Conservation (phyloP, 2,329 filamentous ascomycete genomes). For the Exophiala sideris region DNA sequence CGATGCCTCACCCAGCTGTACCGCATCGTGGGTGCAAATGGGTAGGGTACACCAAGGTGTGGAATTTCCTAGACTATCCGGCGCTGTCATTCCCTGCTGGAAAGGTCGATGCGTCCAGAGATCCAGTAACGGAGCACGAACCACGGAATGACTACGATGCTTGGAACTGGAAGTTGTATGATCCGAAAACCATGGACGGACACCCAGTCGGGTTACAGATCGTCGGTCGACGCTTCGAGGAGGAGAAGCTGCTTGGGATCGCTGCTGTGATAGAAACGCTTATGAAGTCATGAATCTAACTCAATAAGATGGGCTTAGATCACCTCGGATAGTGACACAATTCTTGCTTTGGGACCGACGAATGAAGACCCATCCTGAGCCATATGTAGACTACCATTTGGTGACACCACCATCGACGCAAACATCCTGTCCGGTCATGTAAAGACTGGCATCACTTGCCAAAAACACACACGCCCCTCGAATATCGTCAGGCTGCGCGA, state of each 20-base stretch:
- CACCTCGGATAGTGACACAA: not conserved
- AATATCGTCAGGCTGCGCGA: slow-evolving; percentile 51
- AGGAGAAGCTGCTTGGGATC: slow-evolving; percentile 53
- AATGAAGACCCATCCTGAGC: not conserved
- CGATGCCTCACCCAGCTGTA: slow-evolving; percentile 53
- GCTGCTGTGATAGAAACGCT: slow-evolving; percentile 30
- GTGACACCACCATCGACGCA: slow-evolving; percentile 44
- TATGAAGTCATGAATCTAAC: not conserved
- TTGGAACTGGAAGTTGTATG: slow-evolving; percentile 52
- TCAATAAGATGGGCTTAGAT: no score
- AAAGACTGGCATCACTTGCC: slow-evolving; percentile 48
- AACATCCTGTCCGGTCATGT: slow-evolving; percentile 46
- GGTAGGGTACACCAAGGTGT: slow-evolving; percentile 58
- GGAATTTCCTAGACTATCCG: slow-evolving; percentile 62
- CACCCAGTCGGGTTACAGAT: slow-evolving; percentile 55
- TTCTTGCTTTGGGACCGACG: not conserved
- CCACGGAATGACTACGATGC: slow-evolving; percentile 51
- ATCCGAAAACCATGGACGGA: slow-evolving; percentile 39
- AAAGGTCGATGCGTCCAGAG: slow-evolving; percentile 27
- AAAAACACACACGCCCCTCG: slow-evolving; percentile 49
- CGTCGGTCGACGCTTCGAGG: slow-evolving; percentile 50
- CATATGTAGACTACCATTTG: slow-evolving; percentile 15
- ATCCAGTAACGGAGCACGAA: slow-evolving; percentile 39
- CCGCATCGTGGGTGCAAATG: slow-evolving; percentile 32
- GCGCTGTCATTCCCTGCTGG: slow-evolving; percentile 53